Conservation (phyloP, 257 asterid species). For the Capsicum chinense region DNA sequence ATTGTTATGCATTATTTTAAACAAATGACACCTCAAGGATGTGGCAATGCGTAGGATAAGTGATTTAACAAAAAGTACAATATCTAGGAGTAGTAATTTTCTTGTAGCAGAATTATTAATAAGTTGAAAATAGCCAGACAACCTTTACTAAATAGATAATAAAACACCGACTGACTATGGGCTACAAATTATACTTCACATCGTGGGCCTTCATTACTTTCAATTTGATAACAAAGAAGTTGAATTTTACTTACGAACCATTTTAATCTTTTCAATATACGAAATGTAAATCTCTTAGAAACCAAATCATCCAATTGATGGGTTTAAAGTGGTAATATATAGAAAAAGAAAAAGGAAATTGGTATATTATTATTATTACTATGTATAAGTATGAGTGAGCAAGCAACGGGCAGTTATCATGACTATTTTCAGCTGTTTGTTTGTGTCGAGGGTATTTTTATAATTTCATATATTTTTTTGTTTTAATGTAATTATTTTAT, state of each 20-base stretch:
- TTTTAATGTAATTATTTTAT: no score
- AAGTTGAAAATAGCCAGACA: conserved; percentile 25
- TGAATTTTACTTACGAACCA: background rate
- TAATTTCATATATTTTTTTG: no score
- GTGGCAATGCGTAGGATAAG: background rate
- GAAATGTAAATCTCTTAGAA: background rate
- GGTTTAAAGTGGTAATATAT: background rate
- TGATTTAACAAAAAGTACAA: background rate
- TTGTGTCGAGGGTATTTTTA: no score
- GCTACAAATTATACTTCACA: conserved; percentile 17
- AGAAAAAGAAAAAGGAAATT: no score
- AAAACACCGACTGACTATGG: conserved; percentile 25
- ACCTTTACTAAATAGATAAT: conserved; percentile 15
- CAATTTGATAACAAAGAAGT: background rate
- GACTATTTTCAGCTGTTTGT: no score
- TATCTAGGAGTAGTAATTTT: background rate
- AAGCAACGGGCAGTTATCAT: no score
- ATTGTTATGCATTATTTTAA: background rate
- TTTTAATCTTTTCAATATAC: background rate
- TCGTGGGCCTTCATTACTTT: conserved; percentile 12
- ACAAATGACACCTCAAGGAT: background rate
- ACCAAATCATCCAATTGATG: background rate
- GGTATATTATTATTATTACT: no score
- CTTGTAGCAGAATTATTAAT: conserved; percentile 12
- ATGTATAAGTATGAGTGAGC: no score